A percentile compares a stretch with the other conserved stretches of the same genome.
These are phyloP conservation scores for Prunus dulcis DNA, from an alignment of 306 rosid species.

Conservation along the genomic window DNA sequence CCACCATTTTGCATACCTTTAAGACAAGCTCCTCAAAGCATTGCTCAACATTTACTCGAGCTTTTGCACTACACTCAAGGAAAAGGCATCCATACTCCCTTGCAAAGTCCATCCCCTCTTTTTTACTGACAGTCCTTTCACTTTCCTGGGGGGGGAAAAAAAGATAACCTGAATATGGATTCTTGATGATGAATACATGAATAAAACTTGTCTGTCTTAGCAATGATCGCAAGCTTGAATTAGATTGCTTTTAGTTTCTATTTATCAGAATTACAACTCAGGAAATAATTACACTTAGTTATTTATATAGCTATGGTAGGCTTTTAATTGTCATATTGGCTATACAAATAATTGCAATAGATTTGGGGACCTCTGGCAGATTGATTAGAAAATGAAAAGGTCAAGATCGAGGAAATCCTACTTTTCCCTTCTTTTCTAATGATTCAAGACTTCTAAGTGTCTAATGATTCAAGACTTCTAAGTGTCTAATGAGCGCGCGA, in stretches of 20 bases:
- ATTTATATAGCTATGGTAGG: not conserved
- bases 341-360: not conserved
- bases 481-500: not conserved
- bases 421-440: not conserved
- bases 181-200: not conserved
- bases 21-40: slow-evolving; percentile 78
- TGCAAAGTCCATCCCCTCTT: slow-evolving; percentile 68
- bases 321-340: not conserved
- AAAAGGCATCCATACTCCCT: slow-evolving; percentile 73
- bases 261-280: not conserved
- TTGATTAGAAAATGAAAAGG: not conserved
- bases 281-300: not conserved
- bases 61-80: slow-evolving; percentile 78
- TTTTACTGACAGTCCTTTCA: slow-evolving; percentile 70
- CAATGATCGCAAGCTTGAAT: not conserved
- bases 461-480: not conserved
- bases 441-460: not conserved
- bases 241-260: not conserved
- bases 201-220: not conserved
- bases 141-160: slow-evolving; percentile 44
- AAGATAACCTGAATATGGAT: not conserved
- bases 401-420: not conserved
- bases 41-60: slow-evolving; percentile 65
- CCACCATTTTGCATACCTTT: slow-evolving; percentile 43
- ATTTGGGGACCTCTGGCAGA: not conserved